Conservation (phyloP, 805 yeast genomes). For the Zygoascus tannicola region DNA sequence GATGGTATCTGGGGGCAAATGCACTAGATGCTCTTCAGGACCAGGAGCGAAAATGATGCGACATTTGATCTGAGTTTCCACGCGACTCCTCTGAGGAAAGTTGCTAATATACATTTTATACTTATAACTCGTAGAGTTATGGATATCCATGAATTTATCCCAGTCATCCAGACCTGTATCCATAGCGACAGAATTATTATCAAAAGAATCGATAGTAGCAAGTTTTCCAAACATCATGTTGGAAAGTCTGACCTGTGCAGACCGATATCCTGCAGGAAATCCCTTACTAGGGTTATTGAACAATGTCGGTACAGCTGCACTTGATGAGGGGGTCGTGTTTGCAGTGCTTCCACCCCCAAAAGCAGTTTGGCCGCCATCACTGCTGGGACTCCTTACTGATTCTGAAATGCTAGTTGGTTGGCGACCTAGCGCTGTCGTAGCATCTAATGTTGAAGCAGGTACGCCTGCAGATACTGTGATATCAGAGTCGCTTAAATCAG, state of each 20-base stretch:
- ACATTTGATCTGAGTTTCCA: conserved; percentile 90
- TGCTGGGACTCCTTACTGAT: neutral
- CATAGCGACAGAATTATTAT: neutral
- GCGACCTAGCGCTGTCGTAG: neutral
- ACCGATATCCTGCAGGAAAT: conserved; percentile 27
- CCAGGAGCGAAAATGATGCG: conserved; percentile 61
- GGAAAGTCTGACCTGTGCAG: conserved; percentile 41
- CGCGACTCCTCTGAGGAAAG: conserved; percentile 76
- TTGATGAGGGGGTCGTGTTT: neutral
- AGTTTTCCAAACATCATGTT: conserved; percentile 44
- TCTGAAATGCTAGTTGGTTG: neutral
- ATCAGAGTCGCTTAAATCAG: neutral
- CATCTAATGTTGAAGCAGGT: neutral
- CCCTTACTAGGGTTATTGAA: neutral
- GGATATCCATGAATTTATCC: conserved; percentile 1
- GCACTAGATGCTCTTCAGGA: conserved; percentile 63
- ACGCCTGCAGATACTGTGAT: neutral
- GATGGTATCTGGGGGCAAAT: conserved; percentile 77
- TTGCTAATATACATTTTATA: conserved; percentile 27
- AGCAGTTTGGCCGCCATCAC: neutral
- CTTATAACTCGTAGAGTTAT: conserved; percentile 7
- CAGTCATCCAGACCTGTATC: conserved; percentile 1
- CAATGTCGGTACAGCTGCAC: neutral
- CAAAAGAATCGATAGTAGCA: neutral
- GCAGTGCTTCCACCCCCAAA: neutral